Percentiles rank a stretch among this genome's conserved stretches.
Evolutionary conservation across 2,329 filamentous ascomycete species (phyloP).

Genomic region (Fusarium sp.): DNA sequence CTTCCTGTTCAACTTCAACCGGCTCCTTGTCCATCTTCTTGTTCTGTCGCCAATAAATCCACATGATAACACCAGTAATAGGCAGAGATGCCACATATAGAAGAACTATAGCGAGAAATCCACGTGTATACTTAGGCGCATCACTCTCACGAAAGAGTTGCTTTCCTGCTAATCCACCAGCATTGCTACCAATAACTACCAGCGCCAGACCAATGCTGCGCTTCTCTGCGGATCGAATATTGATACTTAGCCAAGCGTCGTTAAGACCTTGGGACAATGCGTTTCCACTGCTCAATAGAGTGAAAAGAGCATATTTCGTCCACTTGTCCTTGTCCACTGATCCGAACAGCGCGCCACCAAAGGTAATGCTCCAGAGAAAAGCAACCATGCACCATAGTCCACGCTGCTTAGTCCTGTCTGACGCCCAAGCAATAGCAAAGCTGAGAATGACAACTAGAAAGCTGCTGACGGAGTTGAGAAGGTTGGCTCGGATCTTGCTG

Average conservation of each 20-base stretch:
- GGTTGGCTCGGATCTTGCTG: conserved; percentile 43
- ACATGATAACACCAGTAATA: conserved; percentile 35
- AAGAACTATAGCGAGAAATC: conserved; percentile 39
- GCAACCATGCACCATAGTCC: conserved; percentile 42
- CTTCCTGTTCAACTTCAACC: neutral
- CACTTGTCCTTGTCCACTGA: conserved; percentile 26
- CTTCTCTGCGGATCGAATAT: conserved; percentile 27
- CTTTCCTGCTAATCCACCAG: conserved; percentile 42
- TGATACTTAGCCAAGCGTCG: conserved; percentile 48
- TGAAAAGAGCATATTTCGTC: conserved; percentile 40
- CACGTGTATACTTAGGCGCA: conserved; percentile 36
- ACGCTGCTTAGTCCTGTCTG: conserved; percentile 38
- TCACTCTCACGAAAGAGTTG: conserved; percentile 45
- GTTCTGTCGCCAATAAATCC: conserved; percentile 44
- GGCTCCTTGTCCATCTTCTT: conserved; percentile 17
- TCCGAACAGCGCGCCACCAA: conserved; percentile 36
- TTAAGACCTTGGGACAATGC: conserved; percentile 43
- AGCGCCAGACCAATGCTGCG: conserved; percentile 44
- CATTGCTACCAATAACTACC: conserved; percentile 48
- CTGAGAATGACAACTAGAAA: conserved; percentile 38
- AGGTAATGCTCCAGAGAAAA: conserved; percentile 43
- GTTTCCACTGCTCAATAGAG: conserved; percentile 41
- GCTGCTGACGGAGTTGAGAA: conserved; percentile 43
- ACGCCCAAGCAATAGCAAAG: conserved; percentile 32
- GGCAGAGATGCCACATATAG: conserved; percentile 39